Conservation (phyloP, 768 basidiomycete species). For the Russula virescens region DNA sequence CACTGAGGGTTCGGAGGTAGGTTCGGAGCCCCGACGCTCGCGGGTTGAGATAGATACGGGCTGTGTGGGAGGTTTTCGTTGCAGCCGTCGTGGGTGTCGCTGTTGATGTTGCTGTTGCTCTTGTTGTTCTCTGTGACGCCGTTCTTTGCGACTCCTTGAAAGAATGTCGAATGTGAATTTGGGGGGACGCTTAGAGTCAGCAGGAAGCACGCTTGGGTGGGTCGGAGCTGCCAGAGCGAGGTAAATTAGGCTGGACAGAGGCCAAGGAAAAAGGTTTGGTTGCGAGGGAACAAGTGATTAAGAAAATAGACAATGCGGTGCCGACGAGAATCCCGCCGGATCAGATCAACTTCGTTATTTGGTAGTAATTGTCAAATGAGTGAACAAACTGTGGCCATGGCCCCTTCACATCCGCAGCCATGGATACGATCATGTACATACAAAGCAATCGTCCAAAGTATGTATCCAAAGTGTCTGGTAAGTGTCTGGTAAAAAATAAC, state of each 20-base stretch:
- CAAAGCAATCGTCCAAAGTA: too few relatives aligned
- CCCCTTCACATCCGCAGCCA: too few relatives aligned
- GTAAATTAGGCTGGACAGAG: background rate
- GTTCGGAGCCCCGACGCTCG: background rate
- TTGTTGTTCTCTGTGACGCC: constrained; percentile 1
- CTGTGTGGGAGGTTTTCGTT: background rate
- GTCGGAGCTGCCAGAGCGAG: constrained; percentile 6
- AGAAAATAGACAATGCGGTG: background rate
- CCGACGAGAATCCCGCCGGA: background rate
- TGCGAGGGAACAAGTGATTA: background rate
- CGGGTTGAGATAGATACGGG: background rate
- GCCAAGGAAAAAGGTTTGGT: background rate
- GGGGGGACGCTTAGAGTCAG: background rate
- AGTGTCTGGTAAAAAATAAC: background rate
- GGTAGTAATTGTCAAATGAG: constrained; percentile 12
- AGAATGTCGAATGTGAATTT: background rate
- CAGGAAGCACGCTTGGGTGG: background rate
- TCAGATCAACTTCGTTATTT: background rate
- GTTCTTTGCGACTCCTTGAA: constrained; percentile 8
- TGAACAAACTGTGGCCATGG: background rate
- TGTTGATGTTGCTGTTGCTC: background rate
- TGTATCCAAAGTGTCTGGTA: background rate
- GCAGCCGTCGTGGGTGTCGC: background rate
- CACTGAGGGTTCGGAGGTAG: constrained; percentile 1
- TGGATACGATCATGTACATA: constrained; percentile 2